These are phyloP conservation scores for Phytophthora pisi DNA, from an alignment of 352 stramenopile species.

Conservation along the genomic window DNA sequence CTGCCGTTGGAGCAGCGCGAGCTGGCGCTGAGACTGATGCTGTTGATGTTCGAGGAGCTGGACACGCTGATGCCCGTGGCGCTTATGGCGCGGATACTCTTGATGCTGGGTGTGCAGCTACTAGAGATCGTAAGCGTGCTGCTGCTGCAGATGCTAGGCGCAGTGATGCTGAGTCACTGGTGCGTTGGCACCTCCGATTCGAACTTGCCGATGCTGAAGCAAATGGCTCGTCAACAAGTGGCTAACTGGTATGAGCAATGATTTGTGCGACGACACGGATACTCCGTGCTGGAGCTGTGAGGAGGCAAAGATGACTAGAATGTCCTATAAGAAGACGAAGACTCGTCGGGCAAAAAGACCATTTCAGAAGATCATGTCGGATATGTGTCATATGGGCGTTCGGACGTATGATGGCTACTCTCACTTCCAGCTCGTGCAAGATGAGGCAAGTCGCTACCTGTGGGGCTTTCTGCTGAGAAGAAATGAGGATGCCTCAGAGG, in stretches of 20 bases:
- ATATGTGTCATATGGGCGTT: constrained; percentile 16
- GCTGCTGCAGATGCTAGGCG: background rate
- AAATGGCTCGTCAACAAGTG: constrained; percentile 4
- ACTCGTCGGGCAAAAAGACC: constrained; percentile 2
- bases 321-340: constrained; percentile 16
- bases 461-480: background rate
- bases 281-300: constrained; percentile 14
- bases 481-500: background rate
- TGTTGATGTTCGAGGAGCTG: too few species aligned
- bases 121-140: background rate
- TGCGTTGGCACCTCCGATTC: constrained; percentile 12
- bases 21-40: too few species aligned
- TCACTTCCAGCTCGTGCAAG: constrained; percentile 17
- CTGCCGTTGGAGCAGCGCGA: too few species aligned
- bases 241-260: background rate
- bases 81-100: background rate
- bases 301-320: constrained; percentile 10
- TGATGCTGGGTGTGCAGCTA: background rate
- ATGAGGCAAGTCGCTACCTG: background rate
- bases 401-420: constrained; percentile 8
- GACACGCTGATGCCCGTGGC: background rate
- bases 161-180: background rate
- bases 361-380: constrained; percentile 22
- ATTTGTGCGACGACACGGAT: background rate
- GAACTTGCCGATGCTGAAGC: constrained; percentile 3